These are phyloP conservation scores for Xerocomellus dryophilus DNA, from an alignment of 768 basidiomycete species.

Conservation along the genomic window DNA sequence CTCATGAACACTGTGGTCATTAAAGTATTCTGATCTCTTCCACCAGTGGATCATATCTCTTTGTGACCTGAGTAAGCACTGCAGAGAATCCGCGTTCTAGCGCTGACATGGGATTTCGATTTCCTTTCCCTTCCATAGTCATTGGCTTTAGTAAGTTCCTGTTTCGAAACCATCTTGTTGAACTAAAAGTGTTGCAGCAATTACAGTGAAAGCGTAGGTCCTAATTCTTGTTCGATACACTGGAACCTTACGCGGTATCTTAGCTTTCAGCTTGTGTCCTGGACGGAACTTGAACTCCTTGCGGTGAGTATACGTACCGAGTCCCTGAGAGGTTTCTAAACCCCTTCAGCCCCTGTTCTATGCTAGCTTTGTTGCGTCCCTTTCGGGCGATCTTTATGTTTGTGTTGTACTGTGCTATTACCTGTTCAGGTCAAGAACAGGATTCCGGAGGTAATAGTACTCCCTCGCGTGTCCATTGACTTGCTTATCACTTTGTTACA, in stretches of 20 bases:
- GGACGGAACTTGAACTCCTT: slow-evolving; percentile 35
- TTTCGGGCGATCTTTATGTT: slow-evolving; percentile 51
- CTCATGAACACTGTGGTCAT: too few relatives aligned
- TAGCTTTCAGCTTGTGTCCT: slow-evolving; percentile 42
- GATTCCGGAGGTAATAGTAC: slow-evolving; percentile 42
- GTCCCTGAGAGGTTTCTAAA: not conserved
- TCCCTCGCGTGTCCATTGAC: not conserved
- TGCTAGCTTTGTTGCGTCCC: slow-evolving; percentile 47
- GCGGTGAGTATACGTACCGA: slow-evolving; percentile 31
- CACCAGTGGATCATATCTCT: slow-evolving; percentile 39
- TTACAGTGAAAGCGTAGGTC: slow-evolving; percentile 51
- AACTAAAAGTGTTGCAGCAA: slow-evolving; percentile 34
- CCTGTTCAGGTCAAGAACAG: slow-evolving; percentile 48
- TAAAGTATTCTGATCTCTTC: slow-evolving; percentile 2
- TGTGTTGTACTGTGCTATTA: slow-evolving; percentile 48
- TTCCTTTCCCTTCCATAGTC: not conserved
- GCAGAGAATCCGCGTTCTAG: not conserved
- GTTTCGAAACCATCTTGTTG: not conserved
- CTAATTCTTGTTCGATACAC: not conserved
- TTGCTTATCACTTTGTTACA: not conserved
- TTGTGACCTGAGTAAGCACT: slow-evolving; percentile 44
- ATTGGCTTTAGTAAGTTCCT: slow-evolving; percentile 11
- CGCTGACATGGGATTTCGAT: not conserved
- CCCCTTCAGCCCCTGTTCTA: slow-evolving; percentile 45
- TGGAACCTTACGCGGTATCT: not conserved